A percentile compares a stretch with the other conserved stretches of the same genome.
Evolutionary conservation across 2,329 filamentous ascomycete species (phyloP).

Genomic region (Didymellaceae sp.): DNA sequence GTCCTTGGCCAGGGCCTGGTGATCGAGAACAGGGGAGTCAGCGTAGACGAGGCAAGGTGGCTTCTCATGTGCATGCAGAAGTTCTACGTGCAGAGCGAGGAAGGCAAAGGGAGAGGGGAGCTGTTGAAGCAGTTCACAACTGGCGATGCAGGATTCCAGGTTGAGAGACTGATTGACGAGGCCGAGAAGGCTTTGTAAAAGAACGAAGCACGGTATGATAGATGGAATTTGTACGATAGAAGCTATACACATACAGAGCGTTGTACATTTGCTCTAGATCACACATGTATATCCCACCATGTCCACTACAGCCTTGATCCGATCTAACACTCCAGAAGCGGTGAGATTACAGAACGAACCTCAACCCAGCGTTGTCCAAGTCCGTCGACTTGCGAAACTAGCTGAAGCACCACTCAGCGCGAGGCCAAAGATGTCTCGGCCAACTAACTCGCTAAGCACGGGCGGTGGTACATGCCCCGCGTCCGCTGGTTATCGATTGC

Average conservation of each 20-base stretch:
- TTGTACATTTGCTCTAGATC: not conserved
- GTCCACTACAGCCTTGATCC: no score
- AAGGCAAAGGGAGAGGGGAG: slow-evolving; percentile 57
- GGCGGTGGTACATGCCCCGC: slow-evolving; percentile 11
- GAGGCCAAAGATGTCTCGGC: not conserved
- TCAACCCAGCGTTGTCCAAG: not conserved
- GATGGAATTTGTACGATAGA: slow-evolving; percentile 2
- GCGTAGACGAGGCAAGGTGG: slow-evolving; percentile 83
- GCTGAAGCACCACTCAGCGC: no score
- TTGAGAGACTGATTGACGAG: slow-evolving; percentile 87
- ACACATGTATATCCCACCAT: no score
- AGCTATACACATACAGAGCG: not conserved
- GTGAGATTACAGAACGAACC: no score
- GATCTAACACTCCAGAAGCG: no score
- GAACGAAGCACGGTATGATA: not conserved
- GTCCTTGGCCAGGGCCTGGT: slow-evolving; percentile 88
- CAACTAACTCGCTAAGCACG: slow-evolving; percentile 6
- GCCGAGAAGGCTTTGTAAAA: slow-evolving; percentile 71
- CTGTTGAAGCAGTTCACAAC: slow-evolving; percentile 81
- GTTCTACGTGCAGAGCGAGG: slow-evolving; percentile 76
- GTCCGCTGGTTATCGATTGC: not conserved
- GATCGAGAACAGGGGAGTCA: slow-evolving; percentile 76
- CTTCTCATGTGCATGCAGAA: slow-evolving; percentile 91
- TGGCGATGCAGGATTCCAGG: slow-evolving; percentile 79
- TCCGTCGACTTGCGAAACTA: not conserved